Conservation (phyloP, 2,329 filamentous ascomycete genomes). For the Cylindrodendrum hubeiense region DNA sequence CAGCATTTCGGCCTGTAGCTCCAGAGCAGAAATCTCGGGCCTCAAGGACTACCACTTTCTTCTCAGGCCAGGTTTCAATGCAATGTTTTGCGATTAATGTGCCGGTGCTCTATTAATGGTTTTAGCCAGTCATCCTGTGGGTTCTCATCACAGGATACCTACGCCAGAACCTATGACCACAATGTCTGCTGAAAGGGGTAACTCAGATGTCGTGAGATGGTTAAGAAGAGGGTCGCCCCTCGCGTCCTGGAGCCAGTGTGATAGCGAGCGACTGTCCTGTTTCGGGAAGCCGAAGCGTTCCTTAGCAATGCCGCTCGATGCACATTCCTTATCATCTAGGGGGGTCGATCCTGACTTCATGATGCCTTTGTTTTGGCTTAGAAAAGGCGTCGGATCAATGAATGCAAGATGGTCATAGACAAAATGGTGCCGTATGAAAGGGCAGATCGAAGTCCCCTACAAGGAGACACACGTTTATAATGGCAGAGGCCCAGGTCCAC, state of each 20-base stretch:
- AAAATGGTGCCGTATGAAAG: too few relatives aligned
- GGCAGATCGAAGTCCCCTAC: too few relatives aligned
- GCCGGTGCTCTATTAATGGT: constrained; percentile 8
- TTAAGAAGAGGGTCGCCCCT: constrained; percentile 18
- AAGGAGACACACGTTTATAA: too few relatives aligned
- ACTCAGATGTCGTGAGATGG: constrained; percentile 17
- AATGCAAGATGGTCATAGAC: too few relatives aligned
- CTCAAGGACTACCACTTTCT: constrained; percentile 20
- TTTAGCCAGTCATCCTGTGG: neutral
- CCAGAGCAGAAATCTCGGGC: constrained; percentile 30
- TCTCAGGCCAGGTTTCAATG: constrained; percentile 22
- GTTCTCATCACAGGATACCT: neutral
- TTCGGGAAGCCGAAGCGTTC: constrained; percentile 24
- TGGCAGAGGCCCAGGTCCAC: too few relatives aligned
- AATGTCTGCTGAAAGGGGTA: constrained; percentile 16
- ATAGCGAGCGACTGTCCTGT: constrained; percentile 4
- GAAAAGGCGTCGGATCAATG: too few relatives aligned
- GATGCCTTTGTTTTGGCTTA: too few relatives aligned
- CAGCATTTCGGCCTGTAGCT: constrained; percentile 26
- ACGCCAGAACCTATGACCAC: constrained; percentile 27
- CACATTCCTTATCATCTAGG: too few relatives aligned
- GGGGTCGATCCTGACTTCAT: too few relatives aligned
- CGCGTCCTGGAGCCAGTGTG: constrained; percentile 20
- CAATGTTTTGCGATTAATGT: constrained; percentile 24
- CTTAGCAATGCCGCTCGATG: too few relatives aligned